These are phyloP conservation scores for Dinochytrium kinnereticum DNA, from an alignment of 371 early-diverging fungal genomes.

Conservation along the genomic window DNA sequence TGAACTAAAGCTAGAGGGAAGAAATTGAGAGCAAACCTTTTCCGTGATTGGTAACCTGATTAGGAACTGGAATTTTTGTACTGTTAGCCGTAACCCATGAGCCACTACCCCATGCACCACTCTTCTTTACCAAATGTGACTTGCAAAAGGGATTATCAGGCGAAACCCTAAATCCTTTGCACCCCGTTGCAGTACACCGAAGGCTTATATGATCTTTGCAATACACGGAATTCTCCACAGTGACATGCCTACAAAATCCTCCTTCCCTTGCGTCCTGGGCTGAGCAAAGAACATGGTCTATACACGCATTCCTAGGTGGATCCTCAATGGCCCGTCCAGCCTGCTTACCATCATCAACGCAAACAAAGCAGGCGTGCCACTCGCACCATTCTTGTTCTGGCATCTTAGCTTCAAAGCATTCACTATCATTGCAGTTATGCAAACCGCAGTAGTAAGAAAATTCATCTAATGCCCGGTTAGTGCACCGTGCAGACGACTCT, in stretches of 20 bases:
- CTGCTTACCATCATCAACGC: slow-evolving; percentile 5
- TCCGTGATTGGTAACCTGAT: too few species aligned
- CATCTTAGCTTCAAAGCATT: background rate
- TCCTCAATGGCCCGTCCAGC: slow-evolving; percentile 7
- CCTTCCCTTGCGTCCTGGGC: background rate
- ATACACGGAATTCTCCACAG: slow-evolving; percentile 3
- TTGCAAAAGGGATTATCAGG: too few species aligned
- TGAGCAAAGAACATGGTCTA: slow-evolving; percentile 22
- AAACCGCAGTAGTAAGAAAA: slow-evolving; percentile 1
- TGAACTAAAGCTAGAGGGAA: too few species aligned
- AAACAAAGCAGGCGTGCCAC: slow-evolving; percentile 31
- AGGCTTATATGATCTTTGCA: slow-evolving; percentile 15
- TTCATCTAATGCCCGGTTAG: background rate
- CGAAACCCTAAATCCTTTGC: background rate
- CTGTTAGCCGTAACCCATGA: too few species aligned
- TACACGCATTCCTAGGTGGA: slow-evolving; percentile 27
- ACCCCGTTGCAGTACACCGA: background rate
- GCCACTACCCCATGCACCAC: too few species aligned
- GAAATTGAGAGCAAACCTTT: too few species aligned
- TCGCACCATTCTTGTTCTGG: slow-evolving; percentile 27
- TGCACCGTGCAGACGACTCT: background rate
- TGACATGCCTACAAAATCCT: slow-evolving; percentile 10
- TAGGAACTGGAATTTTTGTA: too few species aligned
- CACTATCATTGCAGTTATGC: slow-evolving; percentile 14
- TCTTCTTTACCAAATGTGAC: too few species aligned